phyloP scores from a whole-genome alignment of 2,329 filamentous ascomycete genomes.

The Pleurostoma richardsiae region DNA sequence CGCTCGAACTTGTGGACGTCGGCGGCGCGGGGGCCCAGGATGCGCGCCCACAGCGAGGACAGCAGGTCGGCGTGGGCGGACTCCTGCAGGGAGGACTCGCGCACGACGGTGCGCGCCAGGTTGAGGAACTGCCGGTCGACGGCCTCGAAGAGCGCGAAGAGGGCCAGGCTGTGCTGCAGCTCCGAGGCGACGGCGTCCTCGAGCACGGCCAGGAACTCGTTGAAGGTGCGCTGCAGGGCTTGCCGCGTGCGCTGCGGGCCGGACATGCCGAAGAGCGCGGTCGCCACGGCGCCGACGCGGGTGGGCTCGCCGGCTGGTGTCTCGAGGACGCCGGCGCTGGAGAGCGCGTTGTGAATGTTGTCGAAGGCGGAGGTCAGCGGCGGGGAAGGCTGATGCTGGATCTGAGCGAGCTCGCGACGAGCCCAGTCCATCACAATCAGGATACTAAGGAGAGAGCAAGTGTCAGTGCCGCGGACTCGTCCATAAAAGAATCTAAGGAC shows the following conservation, averaged over 20 bases:
- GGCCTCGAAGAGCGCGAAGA: conserved; percentile 86
- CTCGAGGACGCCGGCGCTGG: conserved; percentile 56
- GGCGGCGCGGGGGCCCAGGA: conserved; percentile 70
- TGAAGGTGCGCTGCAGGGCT: conserved; percentile 81
- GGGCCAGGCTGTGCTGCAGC: conserved; percentile 69
- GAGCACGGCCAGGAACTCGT: conserved; percentile 78
- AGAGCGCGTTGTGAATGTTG: conserved; percentile 76
- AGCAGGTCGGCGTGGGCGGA: conserved; percentile 76
- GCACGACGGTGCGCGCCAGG: conserved; percentile 76
- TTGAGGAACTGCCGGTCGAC: conserved; percentile 90
- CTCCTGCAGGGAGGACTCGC: conserved; percentile 78
- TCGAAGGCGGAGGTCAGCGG: conserved; percentile 69
- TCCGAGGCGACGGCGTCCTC: conserved; percentile 87
- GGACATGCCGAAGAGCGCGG: conserved; percentile 72
- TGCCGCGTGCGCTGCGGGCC: conserved; percentile 74
- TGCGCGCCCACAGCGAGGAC: conserved; percentile 76
- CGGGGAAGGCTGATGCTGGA: conserved; percentile 57
- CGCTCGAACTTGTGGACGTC: conserved; percentile 87
- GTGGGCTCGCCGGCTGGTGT: conserved; percentile 56
- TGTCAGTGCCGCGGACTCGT: too few relatives aligned
- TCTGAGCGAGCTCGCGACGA: conserved; percentile 71
- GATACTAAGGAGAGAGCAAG: conserved; percentile 47
- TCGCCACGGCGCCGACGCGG: conserved; percentile 62
- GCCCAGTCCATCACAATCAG: conserved; percentile 97
- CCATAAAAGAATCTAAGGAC: too few relatives aligned